Evolutionary conservation across 345 rosid species (phyloP).

Genomic region (Limnanthes douglasii): DNA sequence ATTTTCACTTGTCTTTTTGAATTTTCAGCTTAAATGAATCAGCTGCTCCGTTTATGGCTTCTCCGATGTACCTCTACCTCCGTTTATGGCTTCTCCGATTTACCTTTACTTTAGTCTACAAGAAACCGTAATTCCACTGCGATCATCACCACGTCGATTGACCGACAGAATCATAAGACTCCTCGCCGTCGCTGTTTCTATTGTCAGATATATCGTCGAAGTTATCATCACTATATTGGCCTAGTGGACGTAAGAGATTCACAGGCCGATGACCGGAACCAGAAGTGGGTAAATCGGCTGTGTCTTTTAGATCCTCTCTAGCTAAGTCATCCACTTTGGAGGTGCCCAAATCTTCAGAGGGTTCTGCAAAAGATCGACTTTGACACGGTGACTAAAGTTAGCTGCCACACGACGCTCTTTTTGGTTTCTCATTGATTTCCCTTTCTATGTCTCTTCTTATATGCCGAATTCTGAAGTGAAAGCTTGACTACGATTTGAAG

Average conservation of each 20-base stretch:
- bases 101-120: too few species aligned
- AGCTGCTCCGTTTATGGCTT: too few species aligned
- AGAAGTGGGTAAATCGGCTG: conserved; percentile 78
- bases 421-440: conserved; percentile 67
- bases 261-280: conserved; percentile 75
- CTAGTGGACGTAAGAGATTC: conserved; percentile 78
- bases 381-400: conserved; percentile 80
- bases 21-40: too few species aligned
- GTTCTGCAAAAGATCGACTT: conserved; percentile 93
- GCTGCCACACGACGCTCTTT: conserved; percentile 91
- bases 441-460: too few species aligned
- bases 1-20: too few species aligned
- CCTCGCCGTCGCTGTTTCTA: conserved; percentile 9
- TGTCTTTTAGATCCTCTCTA: conserved; percentile 39
- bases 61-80: too few species aligned
- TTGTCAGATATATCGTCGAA: conserved; percentile 34
- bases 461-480: too few species aligned
- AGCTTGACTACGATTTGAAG: too few species aligned
- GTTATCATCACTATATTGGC: conserved; percentile 90
- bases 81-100: too few species aligned
- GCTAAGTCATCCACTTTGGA: conserved; percentile 47
- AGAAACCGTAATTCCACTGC: too few species aligned
- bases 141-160: too few species aligned
- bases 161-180: too few species aligned
- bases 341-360: conserved; percentile 94